phyloP scores from a whole-genome alignment of 345 rosid species.

The Psidium guajava region DNA sequence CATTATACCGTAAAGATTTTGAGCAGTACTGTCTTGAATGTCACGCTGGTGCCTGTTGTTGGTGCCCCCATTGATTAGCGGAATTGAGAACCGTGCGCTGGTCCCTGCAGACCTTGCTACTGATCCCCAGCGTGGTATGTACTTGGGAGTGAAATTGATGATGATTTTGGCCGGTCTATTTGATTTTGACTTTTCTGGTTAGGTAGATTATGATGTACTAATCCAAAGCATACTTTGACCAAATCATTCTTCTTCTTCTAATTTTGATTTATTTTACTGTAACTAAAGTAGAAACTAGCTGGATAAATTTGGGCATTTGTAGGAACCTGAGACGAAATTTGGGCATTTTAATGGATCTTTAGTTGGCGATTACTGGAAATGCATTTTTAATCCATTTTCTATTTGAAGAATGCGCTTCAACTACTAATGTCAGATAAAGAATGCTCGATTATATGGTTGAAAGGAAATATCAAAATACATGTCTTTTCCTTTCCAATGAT shows the following conservation, averaged over 20 bases:
- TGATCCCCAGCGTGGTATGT: constrained; percentile 67
- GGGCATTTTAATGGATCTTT: not conserved
- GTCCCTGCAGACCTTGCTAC: constrained; percentile 80
- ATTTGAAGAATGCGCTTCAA: not conserved
- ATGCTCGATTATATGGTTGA: not conserved
- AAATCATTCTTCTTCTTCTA: not conserved
- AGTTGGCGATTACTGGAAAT: not conserved
- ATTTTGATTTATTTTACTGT: not conserved
- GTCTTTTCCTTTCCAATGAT: not conserved
- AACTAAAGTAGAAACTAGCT: not conserved
- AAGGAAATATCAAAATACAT: not conserved
- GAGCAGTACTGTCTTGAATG: constrained; percentile 42
- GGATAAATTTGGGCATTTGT: too few species aligned
- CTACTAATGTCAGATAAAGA: not conserved
- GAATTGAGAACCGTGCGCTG: constrained; percentile 85
- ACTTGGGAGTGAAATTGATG: not conserved
- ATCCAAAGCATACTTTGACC: not conserved
- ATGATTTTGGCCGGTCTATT: not conserved
- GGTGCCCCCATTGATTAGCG: constrained; percentile 75
- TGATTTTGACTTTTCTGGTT: not conserved
- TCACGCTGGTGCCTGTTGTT: constrained; percentile 44
- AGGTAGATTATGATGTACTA: not conserved
- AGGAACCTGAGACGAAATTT: too few species aligned
- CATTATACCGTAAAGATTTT: constrained; percentile 50
- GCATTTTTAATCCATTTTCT: not conserved